Evolutionary conservation across 441 rosid genomes (phyloP).

Genomic region (Populus hybrid): DNA sequence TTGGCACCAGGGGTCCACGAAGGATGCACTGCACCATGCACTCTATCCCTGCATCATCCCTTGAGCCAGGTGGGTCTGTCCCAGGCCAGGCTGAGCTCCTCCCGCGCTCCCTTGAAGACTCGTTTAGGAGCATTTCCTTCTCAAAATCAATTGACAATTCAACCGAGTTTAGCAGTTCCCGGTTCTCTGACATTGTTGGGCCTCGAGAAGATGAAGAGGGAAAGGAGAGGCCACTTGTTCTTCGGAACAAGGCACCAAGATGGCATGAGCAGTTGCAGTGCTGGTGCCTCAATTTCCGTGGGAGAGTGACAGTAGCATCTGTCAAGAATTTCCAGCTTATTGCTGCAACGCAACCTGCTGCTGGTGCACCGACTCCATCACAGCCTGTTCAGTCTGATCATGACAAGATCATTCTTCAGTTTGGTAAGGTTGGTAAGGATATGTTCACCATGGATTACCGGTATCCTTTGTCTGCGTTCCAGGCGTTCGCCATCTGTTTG

Average conservation of each 20-base stretch:
- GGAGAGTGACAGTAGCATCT: slow-evolving; percentile 91
- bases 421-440: slow-evolving; percentile 93
- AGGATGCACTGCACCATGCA: slow-evolving; percentile 92
- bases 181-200: slow-evolving; percentile 74
- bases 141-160: slow-evolving; percentile 65
- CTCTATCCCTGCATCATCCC: slow-evolving; percentile 70
- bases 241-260: slow-evolving; percentile 83
- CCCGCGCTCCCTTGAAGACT: slow-evolving; percentile 76
- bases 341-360: slow-evolving; percentile 67
- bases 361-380: slow-evolving; percentile 49
- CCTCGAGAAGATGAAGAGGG: slow-evolving; percentile 56
- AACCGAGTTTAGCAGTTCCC: slow-evolving; percentile 74
- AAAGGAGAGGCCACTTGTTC: slow-evolving; percentile 66
- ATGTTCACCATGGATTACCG: slow-evolving; percentile 97
- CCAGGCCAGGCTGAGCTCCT: slow-evolving; percentile 83
- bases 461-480: slow-evolving; percentile 90
- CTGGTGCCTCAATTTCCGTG: slow-evolving; percentile 94
- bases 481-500: slow-evolving; percentile 91
- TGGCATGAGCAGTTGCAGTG: slow-evolving; percentile 99
- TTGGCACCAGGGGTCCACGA: slow-evolving; percentile 93
- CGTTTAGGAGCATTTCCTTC: slow-evolving; percentile 82
- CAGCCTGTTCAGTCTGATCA: slow-evolving; percentile 65
- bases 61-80: slow-evolving; percentile 74
- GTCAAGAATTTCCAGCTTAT: slow-evolving; percentile 96
- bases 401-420: slow-evolving; percentile 87